Evolutionary conservation across 768 basidiomycete genomes (phyloP), one percentile per base, ranked within the genome.

Genomic region (Suillus luteus): DNA sequence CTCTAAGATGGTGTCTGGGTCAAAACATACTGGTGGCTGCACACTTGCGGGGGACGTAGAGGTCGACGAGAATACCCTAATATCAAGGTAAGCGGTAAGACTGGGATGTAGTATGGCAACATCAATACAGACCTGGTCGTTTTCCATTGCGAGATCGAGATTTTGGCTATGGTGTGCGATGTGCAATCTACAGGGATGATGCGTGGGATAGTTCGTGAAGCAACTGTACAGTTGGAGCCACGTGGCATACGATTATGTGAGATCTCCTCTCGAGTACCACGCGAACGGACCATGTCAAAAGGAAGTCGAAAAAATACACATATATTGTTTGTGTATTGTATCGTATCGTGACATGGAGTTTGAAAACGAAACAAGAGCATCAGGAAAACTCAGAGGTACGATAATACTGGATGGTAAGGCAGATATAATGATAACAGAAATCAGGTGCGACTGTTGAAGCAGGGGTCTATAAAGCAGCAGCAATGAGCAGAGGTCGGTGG

Each of bases 31-130:
- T 96, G 72, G 95, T 96, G 61, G 96, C 95, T 76, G 95, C 88
- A 79, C 97, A 99, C 81, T 99, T 99, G 86, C 97, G 93, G 80
- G 97, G 97, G 76, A 99, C 96, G 84, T 99, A 99, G 81, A 99
- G 95, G 86, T 99, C 97, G 76, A 99, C 97, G 79, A 99, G 96
- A 77, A 93, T 85, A 82, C 97, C 96, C 93, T 97, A 66, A 46
- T 68, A 63, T 43, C 33, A 35, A 43, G 61, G 49, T 17, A 59
- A 61, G 22, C 7, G 11, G 14, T 35, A 9, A 57, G 33, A 61
- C 31, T 24, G 1, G 15, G 46, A 60, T 27, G 19, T 8, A 3
- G 1, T 14, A 15, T 48, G 22, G 22, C 54, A 15, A 35, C 19
- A 5, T 17, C 22, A 60, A 59, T 24, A 79, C 88, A 66, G 75